These are phyloP conservation scores for Neurospora cerealis DNA, from an alignment of 495 filamentous ascomycete genomes.

Conservation along the genomic window DNA sequence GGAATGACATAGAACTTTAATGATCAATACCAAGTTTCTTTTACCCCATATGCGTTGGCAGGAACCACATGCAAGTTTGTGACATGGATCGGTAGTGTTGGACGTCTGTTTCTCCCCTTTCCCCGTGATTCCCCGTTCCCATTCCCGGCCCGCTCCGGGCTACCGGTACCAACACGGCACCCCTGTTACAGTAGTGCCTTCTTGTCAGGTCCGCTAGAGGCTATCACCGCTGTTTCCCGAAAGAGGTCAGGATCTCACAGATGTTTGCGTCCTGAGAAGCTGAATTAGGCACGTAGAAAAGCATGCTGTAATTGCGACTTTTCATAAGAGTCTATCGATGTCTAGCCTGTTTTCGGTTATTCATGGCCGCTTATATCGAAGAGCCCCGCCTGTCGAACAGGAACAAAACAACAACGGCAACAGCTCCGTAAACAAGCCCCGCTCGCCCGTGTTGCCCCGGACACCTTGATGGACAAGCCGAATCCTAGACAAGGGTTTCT, in stretches of 20 bases:
- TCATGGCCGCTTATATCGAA: background rate
- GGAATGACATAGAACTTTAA: slow-evolving; percentile 11
- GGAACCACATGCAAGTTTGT: background rate
- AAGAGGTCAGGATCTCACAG: background rate
- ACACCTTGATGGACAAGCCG: background rate
- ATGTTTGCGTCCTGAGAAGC: background rate
- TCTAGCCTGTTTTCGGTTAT: background rate
- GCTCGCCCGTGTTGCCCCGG: background rate
- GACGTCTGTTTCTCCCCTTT: background rate
- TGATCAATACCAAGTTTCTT: slow-evolving; percentile 15
- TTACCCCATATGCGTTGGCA: background rate
- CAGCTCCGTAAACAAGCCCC: background rate
- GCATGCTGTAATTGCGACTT: background rate
- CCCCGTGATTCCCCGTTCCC: background rate
- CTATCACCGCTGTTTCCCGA: background rate
- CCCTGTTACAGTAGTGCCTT: background rate
- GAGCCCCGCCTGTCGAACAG: background rate
- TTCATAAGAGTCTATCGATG: background rate
- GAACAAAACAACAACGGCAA: background rate
- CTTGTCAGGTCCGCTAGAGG: background rate
- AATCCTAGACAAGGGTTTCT: background rate
- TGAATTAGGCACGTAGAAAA: background rate
- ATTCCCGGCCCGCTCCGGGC: background rate
- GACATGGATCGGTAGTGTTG: background rate
- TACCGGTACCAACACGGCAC: background rate